Evolutionary conservation across 177 flowering plant genomes (phyloP), one percentile per base, ranked within the genome.

Genomic region (Vitis hybrid): DNA sequence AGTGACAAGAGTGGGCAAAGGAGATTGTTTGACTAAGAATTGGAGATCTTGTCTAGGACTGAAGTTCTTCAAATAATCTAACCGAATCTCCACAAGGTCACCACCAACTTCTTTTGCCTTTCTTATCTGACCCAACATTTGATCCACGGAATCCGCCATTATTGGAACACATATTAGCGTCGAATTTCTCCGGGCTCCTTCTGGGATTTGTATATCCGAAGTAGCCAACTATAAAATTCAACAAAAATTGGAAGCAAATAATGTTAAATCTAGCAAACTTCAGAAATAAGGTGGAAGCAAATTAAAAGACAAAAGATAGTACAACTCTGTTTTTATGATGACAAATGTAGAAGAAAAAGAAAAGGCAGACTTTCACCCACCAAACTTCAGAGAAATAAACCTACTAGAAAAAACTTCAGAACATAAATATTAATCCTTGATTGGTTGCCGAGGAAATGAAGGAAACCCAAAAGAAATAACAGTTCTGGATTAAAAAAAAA

Each of bases 51-150:
- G 58, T 5, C 23, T 56, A 15, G 68, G 57, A 51, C 45, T 52
- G 49, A 75, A 80, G 19, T 18, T 61, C 67, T 72, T 62, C 52
- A 79, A 23, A 57, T 34, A 76, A 34, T 79, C 82, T 8, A 82
- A 57, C 48, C 80, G 61, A 17, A 82, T 21, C 68, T 82, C 82
- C 1, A 82, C 82, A 15, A 82, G 30, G 52, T 82, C 85, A 1
- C 79, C 85, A 13, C 85, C 85, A 6, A 72, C 61, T 9, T 66
- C 61, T 64, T 82, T 82, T 2, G 82, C 85, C 59, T 68, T 66
- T 7, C 11, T 17, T 77, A 75, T 73, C 40, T 34, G 72, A 14
- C 50, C 21, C 54, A 79, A 30, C 77, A 72, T 67, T 45, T 82
- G 62, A 10, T 82, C 79, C 17, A 82, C 73, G 4, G 77, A 60